Evolutionary conservation across 169 alveolate species (phyloP).

Genomic region (Eimeria mitis): DNA sequence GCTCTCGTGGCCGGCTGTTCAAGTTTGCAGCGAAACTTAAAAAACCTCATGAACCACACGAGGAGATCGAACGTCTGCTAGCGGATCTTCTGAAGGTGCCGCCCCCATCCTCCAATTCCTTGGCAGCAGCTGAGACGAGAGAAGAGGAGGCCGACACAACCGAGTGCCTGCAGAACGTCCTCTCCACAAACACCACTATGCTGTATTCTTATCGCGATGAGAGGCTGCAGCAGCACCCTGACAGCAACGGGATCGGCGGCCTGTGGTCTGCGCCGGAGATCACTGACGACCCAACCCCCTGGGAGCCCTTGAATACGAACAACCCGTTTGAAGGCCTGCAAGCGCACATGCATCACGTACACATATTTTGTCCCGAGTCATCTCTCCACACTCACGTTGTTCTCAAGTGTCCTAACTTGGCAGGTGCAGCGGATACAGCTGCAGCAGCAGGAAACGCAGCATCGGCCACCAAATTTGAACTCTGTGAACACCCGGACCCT

Average conservation of each 20-base stretch:
- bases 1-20: slow-evolving; percentile 67
- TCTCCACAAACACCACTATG: slow-evolving; percentile 11
- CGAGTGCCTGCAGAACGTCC: slow-evolving; percentile 47
- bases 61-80: slow-evolving; percentile 35
- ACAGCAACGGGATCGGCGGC: slow-evolving; percentile 20
- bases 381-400: slow-evolving; percentile 18
- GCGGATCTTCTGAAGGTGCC: slow-evolving; percentile 10
- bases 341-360: slow-evolving; percentile 28
- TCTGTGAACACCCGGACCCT: slow-evolving; percentile 50
- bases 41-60: slow-evolving; percentile 18
- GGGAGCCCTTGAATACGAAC: slow-evolving; percentile 26
- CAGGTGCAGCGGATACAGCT: not conserved
- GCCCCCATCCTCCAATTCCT: not conserved
- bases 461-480: slow-evolving; percentile 6
- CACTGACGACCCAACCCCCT: slow-evolving; percentile 37
- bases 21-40: slow-evolving; percentile 62
- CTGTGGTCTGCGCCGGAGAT: slow-evolving; percentile 9
- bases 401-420: slow-evolving; percentile 22
- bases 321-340: slow-evolving; percentile 34
- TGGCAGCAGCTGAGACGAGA: not conserved
- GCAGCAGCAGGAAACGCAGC: slow-evolving; percentile 2
- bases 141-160: slow-evolving; percentile 59
- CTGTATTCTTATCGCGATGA: not conserved
- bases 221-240: slow-evolving; percentile 9
- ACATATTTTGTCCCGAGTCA: slow-evolving; percentile 28